Evolutionary conservation across 768 basidiomycete species (phyloP).

Genomic region (Trametes punicea): DNA sequence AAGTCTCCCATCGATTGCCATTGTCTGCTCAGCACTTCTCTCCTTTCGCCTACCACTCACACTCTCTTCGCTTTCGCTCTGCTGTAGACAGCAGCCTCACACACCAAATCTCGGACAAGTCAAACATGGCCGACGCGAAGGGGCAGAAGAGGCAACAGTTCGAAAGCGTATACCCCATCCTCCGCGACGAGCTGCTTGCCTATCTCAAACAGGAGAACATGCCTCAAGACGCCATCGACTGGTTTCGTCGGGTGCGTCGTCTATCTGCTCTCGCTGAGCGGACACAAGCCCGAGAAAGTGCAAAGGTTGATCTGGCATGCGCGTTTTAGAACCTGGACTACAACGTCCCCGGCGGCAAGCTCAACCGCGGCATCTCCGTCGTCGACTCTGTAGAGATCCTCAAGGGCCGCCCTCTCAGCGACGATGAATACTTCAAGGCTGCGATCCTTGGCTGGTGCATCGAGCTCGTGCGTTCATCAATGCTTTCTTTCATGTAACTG

Average conservation of each 20-base stretch:
- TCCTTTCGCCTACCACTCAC: not conserved
- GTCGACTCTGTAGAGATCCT: conserved; percentile 91
- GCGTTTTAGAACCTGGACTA: conserved; percentile 71
- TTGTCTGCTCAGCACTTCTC: no score
- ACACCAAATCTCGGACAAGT: not conserved
- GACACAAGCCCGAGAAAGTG: no score
- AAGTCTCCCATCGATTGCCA: not conserved
- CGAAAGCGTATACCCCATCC: conserved; percentile 62
- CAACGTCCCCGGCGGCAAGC: conserved; percentile 95
- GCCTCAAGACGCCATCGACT: conserved; percentile 80
- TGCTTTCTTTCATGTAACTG: no score
- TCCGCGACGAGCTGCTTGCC: conserved; percentile 75
- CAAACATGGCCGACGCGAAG: conserved; percentile 22
- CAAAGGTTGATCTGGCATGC: no score
- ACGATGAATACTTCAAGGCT: conserved; percentile 85
- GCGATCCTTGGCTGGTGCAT: conserved; percentile 94
- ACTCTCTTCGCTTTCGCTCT: not conserved
- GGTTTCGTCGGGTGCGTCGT: conserved; percentile 71
- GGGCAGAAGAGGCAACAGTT: conserved; percentile 51
- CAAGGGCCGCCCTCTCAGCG: conserved; percentile 61
- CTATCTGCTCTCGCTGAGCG: not conserved
- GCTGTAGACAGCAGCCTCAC: no score
- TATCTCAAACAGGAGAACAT: conserved; percentile 69
- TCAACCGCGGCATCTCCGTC: conserved; percentile 95
- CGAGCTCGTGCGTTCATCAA: conserved; percentile 74